Evolutionary conservation across 192 early-diverging fungal species (phyloP).

Genomic region (Podila minutissima): DNA sequence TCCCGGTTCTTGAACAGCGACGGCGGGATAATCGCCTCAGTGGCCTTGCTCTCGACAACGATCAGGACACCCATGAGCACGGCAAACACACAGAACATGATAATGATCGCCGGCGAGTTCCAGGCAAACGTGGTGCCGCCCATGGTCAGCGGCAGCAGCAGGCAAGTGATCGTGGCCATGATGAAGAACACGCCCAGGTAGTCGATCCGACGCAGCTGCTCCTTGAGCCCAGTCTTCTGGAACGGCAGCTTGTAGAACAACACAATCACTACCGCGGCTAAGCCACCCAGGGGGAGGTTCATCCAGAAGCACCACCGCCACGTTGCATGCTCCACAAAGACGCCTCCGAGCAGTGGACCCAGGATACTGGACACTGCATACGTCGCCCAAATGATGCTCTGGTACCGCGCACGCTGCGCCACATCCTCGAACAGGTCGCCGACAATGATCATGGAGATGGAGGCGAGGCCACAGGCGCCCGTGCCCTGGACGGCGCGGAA

Average conservation of each 20-base stretch:
- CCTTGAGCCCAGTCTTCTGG: slow-evolving; percentile 52
- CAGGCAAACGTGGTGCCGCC: slow-evolving; percentile 81
- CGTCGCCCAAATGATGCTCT: slow-evolving; percentile 78
- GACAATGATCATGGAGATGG: slow-evolving; percentile 82
- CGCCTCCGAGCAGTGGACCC: slow-evolving; percentile 87
- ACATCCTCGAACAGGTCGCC: slow-evolving; percentile 80
- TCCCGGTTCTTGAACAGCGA: slow-evolving; percentile 69
- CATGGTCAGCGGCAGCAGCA: slow-evolving; percentile 74
- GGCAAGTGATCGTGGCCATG: slow-evolving; percentile 55
- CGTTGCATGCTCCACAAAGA: slow-evolving; percentile 73
- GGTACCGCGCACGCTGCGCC: slow-evolving; percentile 82
- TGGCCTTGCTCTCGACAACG: slow-evolving; percentile 61
- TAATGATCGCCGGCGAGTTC: slow-evolving; percentile 67
- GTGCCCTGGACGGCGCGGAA: slow-evolving; percentile 81
- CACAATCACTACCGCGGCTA: slow-evolving; percentile 63
- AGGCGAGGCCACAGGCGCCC: slow-evolving; percentile 81
- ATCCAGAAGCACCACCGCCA: slow-evolving; percentile 87
- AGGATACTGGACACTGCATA: slow-evolving; percentile 78
- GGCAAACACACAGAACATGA: slow-evolving; percentile 58
- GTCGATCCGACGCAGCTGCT: slow-evolving; percentile 75
- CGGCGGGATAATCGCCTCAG: slow-evolving; percentile 77
- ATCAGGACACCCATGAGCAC: slow-evolving; percentile 60
- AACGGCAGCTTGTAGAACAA: slow-evolving; percentile 67
- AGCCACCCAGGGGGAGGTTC: slow-evolving; percentile 80
- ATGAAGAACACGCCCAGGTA: slow-evolving; percentile 62